Conservation (phyloP, 2,329 filamentous ascomycete species). For the Cercospora citrullina region DNA sequence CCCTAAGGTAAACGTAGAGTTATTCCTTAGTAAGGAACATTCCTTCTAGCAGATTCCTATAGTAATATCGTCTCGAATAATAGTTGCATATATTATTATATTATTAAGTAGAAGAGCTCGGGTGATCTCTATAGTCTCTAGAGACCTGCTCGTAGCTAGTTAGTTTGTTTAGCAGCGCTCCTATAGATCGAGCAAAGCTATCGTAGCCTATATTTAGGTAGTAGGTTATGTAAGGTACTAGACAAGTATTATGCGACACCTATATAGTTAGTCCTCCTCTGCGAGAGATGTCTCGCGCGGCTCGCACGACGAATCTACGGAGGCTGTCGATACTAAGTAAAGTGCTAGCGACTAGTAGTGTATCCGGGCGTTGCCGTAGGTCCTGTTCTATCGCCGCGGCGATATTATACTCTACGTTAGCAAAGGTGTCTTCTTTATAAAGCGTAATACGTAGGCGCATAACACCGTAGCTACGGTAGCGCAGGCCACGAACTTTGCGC, state of each 20-base stretch:
- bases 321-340: not conserved
- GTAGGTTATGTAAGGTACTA: not conserved
- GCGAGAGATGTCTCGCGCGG: not conserved
- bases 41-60: not conserved
- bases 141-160: not conserved
- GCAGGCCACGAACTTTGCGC: not conserved
- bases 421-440: slow-evolving; percentile 7
- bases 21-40: not conserved
- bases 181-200: not conserved
- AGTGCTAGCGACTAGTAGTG: not conserved
- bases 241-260: not conserved
- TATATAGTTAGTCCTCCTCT: not conserved
- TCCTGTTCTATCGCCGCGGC: not conserved
- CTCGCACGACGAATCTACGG: not conserved
- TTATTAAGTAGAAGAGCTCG: not conserved
- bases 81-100: not conserved
- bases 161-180: not conserved
- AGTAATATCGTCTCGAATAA: not conserved
- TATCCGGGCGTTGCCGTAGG: not conserved
- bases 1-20: not conserved
- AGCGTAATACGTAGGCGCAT: slow-evolving; percentile 9
- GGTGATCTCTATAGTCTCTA: not conserved
- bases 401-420: not conserved
- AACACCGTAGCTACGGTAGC: not conserved
- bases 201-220: not conserved